Conservation (phyloP, 1,284 basidiomycete genomes). For the Cutaneotrichosporon sp. region DNA sequence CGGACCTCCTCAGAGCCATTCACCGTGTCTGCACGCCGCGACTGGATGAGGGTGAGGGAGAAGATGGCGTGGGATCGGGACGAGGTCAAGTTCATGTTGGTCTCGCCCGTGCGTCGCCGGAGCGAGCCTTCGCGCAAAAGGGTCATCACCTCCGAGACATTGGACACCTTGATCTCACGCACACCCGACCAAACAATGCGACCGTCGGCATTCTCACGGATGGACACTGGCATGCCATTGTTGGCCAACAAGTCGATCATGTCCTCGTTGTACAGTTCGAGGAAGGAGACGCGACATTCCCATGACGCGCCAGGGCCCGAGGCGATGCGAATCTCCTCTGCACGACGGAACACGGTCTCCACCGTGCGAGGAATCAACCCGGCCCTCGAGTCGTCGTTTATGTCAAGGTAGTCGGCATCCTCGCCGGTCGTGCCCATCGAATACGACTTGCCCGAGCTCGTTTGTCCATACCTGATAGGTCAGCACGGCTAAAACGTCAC, state of each 20-base stretch:
- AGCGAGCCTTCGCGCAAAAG: constrained; percentile 80
- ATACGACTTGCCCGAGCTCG: constrained; percentile 92
- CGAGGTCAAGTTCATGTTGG: constrained; percentile 97
- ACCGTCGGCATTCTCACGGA: constrained; percentile 93
- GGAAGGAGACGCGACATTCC: constrained; percentile 61
- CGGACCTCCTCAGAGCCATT: constrained; percentile 3
- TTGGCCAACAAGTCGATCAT: constrained; percentile 78
- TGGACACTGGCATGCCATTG: constrained; percentile 73
- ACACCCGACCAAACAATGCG: constrained; percentile 96
- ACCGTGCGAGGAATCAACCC: constrained; percentile 96
- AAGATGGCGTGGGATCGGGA: constrained; percentile 99
- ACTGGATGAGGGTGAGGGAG: constrained; percentile 84
- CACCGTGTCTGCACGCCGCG: constrained; percentile 28
- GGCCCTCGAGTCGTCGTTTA: constrained; percentile 34
- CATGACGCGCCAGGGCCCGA: constrained; percentile 62
- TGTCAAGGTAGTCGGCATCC: constrained; percentile 66
- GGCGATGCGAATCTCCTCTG: constrained; percentile 68
- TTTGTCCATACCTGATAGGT: constrained; percentile 70
- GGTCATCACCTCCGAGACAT: constrained; percentile 83
- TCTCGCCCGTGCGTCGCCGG: constrained; percentile 90
- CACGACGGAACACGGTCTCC: constrained; percentile 76
- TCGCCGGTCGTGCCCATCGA: constrained; percentile 83
- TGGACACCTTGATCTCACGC: constrained; percentile 79
- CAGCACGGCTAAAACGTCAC: background rate
- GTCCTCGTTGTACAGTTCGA: constrained; percentile 98